A percentile compares a stretch with the other conserved stretches of the same genome.
These are phyloP conservation scores for Calocybe gangraenosa DNA, from an alignment of 768 basidiomycete genomes.

Conservation along the genomic window DNA sequence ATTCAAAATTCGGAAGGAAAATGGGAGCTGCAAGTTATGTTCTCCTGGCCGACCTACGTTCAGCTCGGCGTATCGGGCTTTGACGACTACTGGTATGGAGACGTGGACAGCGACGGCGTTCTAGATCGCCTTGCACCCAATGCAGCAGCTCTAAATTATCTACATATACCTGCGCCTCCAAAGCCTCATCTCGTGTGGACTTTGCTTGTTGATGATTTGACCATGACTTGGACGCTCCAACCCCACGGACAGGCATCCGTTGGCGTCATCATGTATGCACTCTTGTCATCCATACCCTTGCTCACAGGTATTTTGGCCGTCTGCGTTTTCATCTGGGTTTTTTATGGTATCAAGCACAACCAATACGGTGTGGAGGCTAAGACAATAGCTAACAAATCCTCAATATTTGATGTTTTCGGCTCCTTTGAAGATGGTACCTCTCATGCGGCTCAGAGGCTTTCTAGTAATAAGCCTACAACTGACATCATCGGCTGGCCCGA, in stretches of 20 bases:
- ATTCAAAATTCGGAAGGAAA: constrained; percentile 53
- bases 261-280: constrained; percentile 84
- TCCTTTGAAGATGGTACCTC: constrained; percentile 56
- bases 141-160: constrained; percentile 75
- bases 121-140: constrained; percentile 92
- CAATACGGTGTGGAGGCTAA: constrained; percentile 82
- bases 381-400: constrained; percentile 71
- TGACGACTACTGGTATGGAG: constrained; percentile 92
- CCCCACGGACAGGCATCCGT: constrained; percentile 81
- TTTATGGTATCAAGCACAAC: constrained; percentile 95
- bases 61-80: constrained; percentile 90
- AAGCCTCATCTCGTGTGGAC: constrained; percentile 87
- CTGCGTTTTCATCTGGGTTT: constrained; percentile 88
- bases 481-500: constrained; percentile 97
- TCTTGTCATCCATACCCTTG: constrained; percentile 76
- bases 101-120: constrained; percentile 80
- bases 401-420: constrained; percentile 67
- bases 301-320: constrained; percentile 84
- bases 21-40: constrained; percentile 90
- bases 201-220: constrained; percentile 71
- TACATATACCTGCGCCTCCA: constrained; percentile 91
- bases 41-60: constrained; percentile 84
- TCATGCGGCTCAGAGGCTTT: constrained; percentile 69
- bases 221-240: constrained; percentile 70
- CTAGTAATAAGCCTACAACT: constrained; percentile 55